Evolutionary conservation across 23 red algal genomes (phyloP), one percentile per base, ranked within the genome.

Genomic region (Gracilaria gracilis): DNA sequence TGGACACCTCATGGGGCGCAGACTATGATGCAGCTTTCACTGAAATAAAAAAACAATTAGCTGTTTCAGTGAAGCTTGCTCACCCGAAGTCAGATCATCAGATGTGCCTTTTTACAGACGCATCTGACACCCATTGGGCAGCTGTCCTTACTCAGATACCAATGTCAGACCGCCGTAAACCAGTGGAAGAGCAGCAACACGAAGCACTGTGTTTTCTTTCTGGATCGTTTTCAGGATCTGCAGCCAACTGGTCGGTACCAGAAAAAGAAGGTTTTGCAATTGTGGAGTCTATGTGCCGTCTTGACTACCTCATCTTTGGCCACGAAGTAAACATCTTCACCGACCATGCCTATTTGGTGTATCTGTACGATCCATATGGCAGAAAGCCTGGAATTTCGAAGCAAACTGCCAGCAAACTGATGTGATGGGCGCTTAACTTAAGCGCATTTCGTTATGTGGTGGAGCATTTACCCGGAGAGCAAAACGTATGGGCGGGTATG

Each of bases 251-350:
- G 66, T 65, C 28, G 33, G 62, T 66, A 6, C 67, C 53, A 27
- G 51, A 89, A 79, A 77, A 78, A 38, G 85, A 89, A 80, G 67
- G 35, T 17, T 89, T 57, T 36, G 85, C 46, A 40, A 48, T 89
- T 29, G 85, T 89, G 21, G 49, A 75, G 32, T 77, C 85, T 17
- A 42, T 57, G 39, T 23, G 33, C 20, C 23, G 36, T 21, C 44
- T 89, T 23, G 67, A 89, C 1, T 62, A 89, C 49, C 42, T 89
- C 14, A 8, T 80, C 33, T 29, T 89, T n/a, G 28, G 85, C 8
- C 47, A 12, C 9, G 35, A 50, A 4, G 73, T 57, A 62, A 55
- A 44, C 33, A 59, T 89, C 23, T 78, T 89, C 36, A 89, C 24
- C 21, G 85, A 89, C 73, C 67, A 78, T 69, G 62, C 55, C 23